A percentile compares a stretch with the other conserved stretches of the same genome.
Conservation (phyloP, 1,284 basidiomycete species). For the Ceratobasidium sp. region DNA sequence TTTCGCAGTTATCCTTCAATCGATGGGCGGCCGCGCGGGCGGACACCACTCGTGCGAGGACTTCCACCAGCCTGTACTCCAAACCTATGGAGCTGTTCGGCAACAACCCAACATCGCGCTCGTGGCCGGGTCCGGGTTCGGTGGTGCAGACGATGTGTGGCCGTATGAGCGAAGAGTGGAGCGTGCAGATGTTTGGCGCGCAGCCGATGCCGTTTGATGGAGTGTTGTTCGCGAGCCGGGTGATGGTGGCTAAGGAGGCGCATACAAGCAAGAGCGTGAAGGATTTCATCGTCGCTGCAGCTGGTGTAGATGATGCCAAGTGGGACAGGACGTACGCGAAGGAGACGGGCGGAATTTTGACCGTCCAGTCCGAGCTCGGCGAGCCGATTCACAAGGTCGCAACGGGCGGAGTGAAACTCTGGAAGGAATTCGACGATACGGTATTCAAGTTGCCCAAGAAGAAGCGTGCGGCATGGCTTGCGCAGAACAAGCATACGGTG, state of each 20-base stretch:
- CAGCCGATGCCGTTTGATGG: constrained; percentile 99
- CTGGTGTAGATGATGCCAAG: constrained; percentile 90
- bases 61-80: constrained; percentile 95
- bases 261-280: constrained; percentile 95
- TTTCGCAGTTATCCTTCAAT: constrained; percentile 98
- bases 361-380: constrained; percentile 96
- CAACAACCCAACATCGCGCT: constrained; percentile 90
- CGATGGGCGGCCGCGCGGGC: constrained; percentile 99
- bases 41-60: constrained; percentile 99
- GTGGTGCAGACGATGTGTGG: constrained; percentile 95
- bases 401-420: constrained; percentile 94
- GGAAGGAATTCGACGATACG: constrained; percentile 98
- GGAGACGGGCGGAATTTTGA: constrained; percentile 95
- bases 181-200: constrained; percentile 77
- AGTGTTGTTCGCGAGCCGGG: constrained; percentile 93
- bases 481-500: constrained; percentile 88
- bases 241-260: constrained; percentile 99
- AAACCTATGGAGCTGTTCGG: constrained; percentile 91
- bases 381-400: constrained; percentile 99
- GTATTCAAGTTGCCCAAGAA: constrained; percentile 96
- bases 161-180: constrained; percentile 98
- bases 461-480: constrained; percentile 91
- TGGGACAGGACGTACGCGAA: constrained; percentile 98
- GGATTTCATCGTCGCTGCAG: constrained; percentile 93
- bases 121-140: constrained; percentile 97